Evolutionary conservation across 306 rosid species (phyloP).

Genomic region (Trifolium repens): DNA sequence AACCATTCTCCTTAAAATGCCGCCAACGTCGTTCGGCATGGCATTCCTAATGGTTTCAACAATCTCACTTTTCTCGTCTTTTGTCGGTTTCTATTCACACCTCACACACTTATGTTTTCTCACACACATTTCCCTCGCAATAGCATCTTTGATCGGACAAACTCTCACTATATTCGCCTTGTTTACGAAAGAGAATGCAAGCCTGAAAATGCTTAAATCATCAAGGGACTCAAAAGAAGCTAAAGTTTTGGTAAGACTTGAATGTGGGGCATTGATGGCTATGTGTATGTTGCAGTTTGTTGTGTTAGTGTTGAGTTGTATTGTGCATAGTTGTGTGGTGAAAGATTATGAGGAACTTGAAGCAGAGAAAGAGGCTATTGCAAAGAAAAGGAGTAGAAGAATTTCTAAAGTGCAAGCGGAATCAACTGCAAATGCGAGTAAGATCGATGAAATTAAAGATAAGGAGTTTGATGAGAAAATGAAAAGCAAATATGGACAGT

Average conservation of each 20-base stretch:
- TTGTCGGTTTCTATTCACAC: slow-evolving; percentile 74
- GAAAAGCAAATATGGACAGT: slow-evolving; percentile 61
- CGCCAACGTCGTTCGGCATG: slow-evolving; percentile 76
- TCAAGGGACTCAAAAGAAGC: slow-evolving; percentile 67
- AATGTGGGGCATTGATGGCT: slow-evolving; percentile 79
- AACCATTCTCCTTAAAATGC: slow-evolving; percentile 66
- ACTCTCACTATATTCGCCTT: slow-evolving; percentile 57
- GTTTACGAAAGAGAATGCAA: slow-evolving; percentile 64
- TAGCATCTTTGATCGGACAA: slow-evolving; percentile 60
- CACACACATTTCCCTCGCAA: slow-evolving; percentile 64
- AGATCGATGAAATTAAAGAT: slow-evolving; percentile 52
- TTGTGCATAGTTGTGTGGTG: slow-evolving; percentile 74
- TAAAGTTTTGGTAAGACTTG: slow-evolving; percentile 67
- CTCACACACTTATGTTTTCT: slow-evolving; percentile 69
- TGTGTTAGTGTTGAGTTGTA: slow-evolving; percentile 68
- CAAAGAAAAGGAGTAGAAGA: slow-evolving; percentile 59
- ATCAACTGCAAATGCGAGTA: slow-evolving; percentile 53
- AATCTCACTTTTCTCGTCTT: slow-evolving; percentile 69
- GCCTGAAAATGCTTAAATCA: slow-evolving; percentile 59
- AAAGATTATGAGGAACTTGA: slow-evolving; percentile 70
- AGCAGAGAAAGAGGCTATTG: slow-evolving; percentile 62
- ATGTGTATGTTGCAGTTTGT: slow-evolving; percentile 68
- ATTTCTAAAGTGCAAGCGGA: slow-evolving; percentile 70
- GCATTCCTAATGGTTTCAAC: slow-evolving; percentile 71
- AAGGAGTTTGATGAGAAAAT: slow-evolving; percentile 65